A percentile compares a stretch with the other conserved stretches of the same genome.
phyloP scores from a whole-genome alignment of 768 basidiomycete genomes.

The Hypholoma fasciculare region DNA sequence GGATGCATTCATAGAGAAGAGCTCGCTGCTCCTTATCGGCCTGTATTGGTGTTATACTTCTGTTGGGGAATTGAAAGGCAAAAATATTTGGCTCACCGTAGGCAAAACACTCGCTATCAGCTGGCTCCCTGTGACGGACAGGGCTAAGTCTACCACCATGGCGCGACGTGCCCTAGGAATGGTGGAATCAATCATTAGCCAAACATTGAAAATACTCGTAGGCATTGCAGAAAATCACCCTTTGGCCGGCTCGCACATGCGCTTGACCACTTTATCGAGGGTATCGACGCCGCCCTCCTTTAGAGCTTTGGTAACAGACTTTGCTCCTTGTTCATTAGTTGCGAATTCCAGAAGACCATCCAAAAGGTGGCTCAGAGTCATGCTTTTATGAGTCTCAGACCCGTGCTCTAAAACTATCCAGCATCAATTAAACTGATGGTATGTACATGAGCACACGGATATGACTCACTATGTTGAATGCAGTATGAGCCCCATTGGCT shows the following conservation, averaged over 20 bases:
- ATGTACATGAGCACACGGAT: neutral
- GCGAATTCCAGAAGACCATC: constrained; percentile 77
- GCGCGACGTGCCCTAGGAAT: constrained; percentile 58
- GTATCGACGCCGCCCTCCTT: constrained; percentile 84
- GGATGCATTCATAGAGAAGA: constrained; percentile 80
- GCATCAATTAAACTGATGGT: neutral
- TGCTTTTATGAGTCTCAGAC: constrained; percentile 67
- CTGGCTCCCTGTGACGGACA: constrained; percentile 84
- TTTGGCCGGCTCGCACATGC: constrained; percentile 87
- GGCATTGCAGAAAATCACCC: constrained; percentile 42
- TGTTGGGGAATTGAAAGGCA: constrained; percentile 6
- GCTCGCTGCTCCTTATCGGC: constrained; percentile 87
- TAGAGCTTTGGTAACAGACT: constrained; percentile 83
- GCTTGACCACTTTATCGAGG: constrained; percentile 68
- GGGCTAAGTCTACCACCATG: constrained; percentile 83
- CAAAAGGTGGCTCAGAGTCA: constrained; percentile 79
- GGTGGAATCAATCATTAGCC: neutral
- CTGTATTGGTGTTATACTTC: constrained; percentile 31
- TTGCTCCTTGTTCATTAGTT: constrained; percentile 84
- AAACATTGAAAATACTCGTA: neutral
- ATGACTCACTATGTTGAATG: constrained; percentile 73
- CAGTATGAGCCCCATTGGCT: constrained; percentile 92
- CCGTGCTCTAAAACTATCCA: constrained; percentile 79
- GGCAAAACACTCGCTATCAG: constrained; percentile 82
- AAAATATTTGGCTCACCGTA: constrained; percentile 44